phyloP scores from a whole-genome alignment of 768 basidiomycete genomes.

The Auriscalpium vulgare region DNA sequence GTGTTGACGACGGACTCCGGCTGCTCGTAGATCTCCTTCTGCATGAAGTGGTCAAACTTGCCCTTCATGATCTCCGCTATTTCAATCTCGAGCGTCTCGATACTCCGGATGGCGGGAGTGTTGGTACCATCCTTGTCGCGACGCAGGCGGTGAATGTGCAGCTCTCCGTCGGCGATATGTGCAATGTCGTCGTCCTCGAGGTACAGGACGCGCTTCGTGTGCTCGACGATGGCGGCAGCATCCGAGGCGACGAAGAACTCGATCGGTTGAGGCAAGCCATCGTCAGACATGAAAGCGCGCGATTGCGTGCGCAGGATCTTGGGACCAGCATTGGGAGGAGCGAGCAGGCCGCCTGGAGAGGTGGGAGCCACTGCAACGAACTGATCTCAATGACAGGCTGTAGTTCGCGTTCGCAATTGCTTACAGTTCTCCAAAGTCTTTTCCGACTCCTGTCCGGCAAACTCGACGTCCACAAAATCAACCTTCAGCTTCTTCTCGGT shows the following conservation, averaged over 20 bases:
- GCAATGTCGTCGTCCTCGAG: slow-evolving; percentile 99
- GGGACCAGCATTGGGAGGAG: slow-evolving; percentile 53
- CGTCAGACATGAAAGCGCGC: slow-evolving; percentile 96
- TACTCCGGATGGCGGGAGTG: slow-evolving; percentile 74
- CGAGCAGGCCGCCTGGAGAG: slow-evolving; percentile 57
- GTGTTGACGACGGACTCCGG: slow-evolving; percentile 99
- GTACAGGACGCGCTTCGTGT: slow-evolving; percentile 98
- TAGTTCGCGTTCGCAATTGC: background rate
- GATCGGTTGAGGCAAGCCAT: slow-evolving; percentile 96
- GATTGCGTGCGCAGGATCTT: slow-evolving; percentile 93
- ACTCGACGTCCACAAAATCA: slow-evolving; percentile 98
- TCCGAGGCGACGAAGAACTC: slow-evolving; percentile 99
- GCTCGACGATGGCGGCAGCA: slow-evolving; percentile 92
- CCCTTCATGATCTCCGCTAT: slow-evolving; percentile 99
- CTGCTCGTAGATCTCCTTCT: slow-evolving; percentile 99
- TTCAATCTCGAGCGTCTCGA: slow-evolving; percentile 97
- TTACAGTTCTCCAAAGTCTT: slow-evolving; percentile 34
- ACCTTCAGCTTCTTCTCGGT: slow-evolving; percentile 99
- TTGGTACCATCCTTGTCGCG: slow-evolving; percentile 68
- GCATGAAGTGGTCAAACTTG: slow-evolving; percentile 99
- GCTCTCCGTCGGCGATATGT: slow-evolving; percentile 92
- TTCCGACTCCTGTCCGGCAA: slow-evolving; percentile 65
- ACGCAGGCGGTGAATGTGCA: slow-evolving; percentile 97
- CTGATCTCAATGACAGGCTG: background rate
- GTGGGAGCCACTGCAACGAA: slow-evolving; percentile 23